Base-by-base conservation (phyloP, 1,284 basidiomycete species). In the Inonotus obliquus region DNA sequence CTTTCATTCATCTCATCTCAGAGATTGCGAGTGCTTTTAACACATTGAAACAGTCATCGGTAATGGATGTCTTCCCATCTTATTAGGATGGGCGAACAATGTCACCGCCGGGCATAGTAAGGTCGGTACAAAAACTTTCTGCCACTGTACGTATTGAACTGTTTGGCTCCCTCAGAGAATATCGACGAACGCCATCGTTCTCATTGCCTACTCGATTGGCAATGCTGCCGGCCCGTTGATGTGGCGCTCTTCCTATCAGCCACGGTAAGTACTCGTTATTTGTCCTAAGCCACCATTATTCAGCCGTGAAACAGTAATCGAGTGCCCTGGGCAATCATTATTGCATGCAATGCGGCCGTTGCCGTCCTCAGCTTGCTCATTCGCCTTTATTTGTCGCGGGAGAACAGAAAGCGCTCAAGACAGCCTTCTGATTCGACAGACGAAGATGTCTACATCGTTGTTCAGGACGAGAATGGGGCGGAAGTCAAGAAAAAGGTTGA, bases 21-120 rank as follows among this genome's bases (percentile, higher is more conserved):
- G 6, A 35, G 51, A 14, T 37, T 32, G 9, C 17, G 17, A 7
- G 13, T 5, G n/a, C 14, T 6, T n/a, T 13, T 13, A n/a, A 10
- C 17, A 11, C 19, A 32, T 35, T 5, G 27, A 5, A 19, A 14
- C 9, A 54, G 67, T 76, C 14, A 71, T 74, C 25, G 74, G 72
- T 1, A 71, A 73, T 1, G 72, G 69, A 3, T 67, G 67, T 7
- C 71, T 74, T 41, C 67, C 69, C 2, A 67, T 74, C 10, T 58
- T 71, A 6, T 68, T 74, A 49, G 65, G 66, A 0, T 75, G 72
- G 70, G 66, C 70, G 17, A 68, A 72, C 1, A 63, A 65, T 25
- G 68, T 69, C 48, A 66, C 67, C 27, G 66, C 69, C n/a, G 72
- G 72, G 1, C 68, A 69, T n/a, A 73, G 72, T 11, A 75, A 75